Percentiles rank a stretch among this genome's conserved stretches.
Conservation (phyloP, 257 asterid species). For the Petunia axillaris region DNA sequence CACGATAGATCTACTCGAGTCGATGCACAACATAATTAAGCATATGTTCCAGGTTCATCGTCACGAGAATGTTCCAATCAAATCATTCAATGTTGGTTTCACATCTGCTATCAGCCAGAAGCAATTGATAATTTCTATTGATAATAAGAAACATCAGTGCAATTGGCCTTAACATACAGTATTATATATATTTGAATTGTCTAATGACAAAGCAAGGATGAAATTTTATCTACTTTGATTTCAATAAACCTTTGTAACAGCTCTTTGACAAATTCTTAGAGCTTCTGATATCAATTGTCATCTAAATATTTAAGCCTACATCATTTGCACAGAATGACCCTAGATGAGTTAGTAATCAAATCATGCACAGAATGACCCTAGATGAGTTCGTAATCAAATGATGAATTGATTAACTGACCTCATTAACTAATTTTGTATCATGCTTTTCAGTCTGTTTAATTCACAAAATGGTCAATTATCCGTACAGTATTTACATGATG, state of each 20-base stretch:
- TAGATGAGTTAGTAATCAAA: constrained; percentile 21
- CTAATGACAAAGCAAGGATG: not conserved
- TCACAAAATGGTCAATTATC: constrained; percentile 75
- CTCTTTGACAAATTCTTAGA: not conserved
- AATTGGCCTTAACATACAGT: not conserved
- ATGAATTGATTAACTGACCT: constrained; percentile 41
- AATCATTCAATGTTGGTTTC: not conserved
- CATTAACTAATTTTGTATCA: constrained; percentile 44
- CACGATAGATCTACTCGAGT: too few species aligned
- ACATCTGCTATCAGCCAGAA: not conserved
- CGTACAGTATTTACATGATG: constrained; percentile 77
- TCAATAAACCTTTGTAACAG: not conserved
- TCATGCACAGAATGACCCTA: constrained; percentile 15
- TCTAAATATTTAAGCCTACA: constrained; percentile 20
- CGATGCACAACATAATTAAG: too few species aligned
- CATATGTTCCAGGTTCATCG: not conserved
- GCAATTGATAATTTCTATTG: not conserved
- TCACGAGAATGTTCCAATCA: not conserved
- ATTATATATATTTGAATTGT: not conserved
- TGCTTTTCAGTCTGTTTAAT: constrained; percentile 54
- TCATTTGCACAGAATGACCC: constrained; percentile 23
- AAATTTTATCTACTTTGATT: not conserved
- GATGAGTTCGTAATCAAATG: constrained; percentile 19
- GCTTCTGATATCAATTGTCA: not conserved
- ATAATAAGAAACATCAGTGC: not conserved